phyloP scores from a whole-genome alignment of 2,329 filamentous ascomycete species.

The Alternaria sp. region DNA sequence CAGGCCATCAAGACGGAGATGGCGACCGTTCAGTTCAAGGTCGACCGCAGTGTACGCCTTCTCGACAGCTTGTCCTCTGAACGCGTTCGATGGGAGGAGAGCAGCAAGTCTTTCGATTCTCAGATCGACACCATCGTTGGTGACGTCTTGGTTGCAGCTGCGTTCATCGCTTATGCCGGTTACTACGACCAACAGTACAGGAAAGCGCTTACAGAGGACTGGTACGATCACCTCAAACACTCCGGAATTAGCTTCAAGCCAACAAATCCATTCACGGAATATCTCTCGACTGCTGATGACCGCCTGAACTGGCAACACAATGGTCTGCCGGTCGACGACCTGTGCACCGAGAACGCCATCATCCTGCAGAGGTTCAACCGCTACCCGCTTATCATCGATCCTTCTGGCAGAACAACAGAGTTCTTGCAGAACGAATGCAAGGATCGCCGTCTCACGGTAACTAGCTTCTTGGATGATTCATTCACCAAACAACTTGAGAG shows the following conservation, averaged over 20 bases:
- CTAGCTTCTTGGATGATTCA: constrained; percentile 96
- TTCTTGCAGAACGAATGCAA: constrained; percentile 95
- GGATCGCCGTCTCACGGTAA: constrained; percentile 90
- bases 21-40: constrained; percentile 95
- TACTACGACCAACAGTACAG: constrained; percentile 98
- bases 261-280: constrained; percentile 94
- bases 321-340: constrained; percentile 89
- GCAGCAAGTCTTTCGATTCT: constrained; percentile 96
- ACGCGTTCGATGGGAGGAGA: constrained; percentile 91
- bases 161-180: constrained; percentile 95
- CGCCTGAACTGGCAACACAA: constrained; percentile 94
- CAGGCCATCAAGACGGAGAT: constrained; percentile 98
- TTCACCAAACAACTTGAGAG: constrained; percentile 99
- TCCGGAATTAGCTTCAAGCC: constrained; percentile 95
- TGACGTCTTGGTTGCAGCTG: constrained; percentile 93
- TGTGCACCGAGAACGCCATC: constrained; percentile 98
- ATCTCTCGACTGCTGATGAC: constrained; percentile 95
- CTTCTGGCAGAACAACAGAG: constrained; percentile 90
- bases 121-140: constrained; percentile 97
- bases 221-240: constrained; percentile 88
- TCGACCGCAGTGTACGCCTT: constrained; percentile 91
- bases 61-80: constrained; percentile 96
- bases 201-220: constrained; percentile 97
- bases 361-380: constrained; percentile 97
- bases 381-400: constrained; percentile 97